phyloP scores from a whole-genome alignment of 768 basidiomycete species.

The Pisolithus marmoratus region DNA sequence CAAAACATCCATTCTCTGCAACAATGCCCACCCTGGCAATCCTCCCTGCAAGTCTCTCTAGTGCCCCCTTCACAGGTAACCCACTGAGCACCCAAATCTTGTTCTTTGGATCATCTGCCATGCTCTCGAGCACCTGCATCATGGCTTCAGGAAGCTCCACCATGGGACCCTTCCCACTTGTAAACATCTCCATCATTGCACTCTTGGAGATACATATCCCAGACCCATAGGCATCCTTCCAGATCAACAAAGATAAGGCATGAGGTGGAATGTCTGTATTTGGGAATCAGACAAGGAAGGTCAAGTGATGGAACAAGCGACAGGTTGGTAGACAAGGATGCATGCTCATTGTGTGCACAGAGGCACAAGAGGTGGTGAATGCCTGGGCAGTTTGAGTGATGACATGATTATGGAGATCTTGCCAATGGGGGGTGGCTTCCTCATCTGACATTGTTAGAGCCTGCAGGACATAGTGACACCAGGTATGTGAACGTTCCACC shows the following conservation, averaged over 20 bases:
- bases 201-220: slow-evolving; percentile 44
- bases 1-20: slow-evolving; percentile 87
- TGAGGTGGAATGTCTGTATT: slow-evolving; percentile 59
- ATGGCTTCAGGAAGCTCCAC: slow-evolving; percentile 31
- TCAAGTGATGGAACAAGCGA: slow-evolving; percentile 37
- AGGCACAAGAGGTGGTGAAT: slow-evolving; percentile 69
- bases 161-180: slow-evolving; percentile 4
- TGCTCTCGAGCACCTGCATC: slow-evolving; percentile 46
- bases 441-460: slow-evolving; percentile 75
- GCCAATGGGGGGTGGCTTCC: slow-evolving; percentile 72
- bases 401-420: slow-evolving; percentile 83
- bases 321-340: slow-evolving; percentile 20
- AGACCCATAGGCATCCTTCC: slow-evolving; percentile 76
- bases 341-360: slow-evolving; percentile 65
- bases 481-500: neutral
- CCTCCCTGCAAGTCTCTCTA: slow-evolving; percentile 38
- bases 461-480: slow-evolving; percentile 13
- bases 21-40: slow-evolving; percentile 25
- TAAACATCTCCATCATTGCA: neutral
- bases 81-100: slow-evolving; percentile 53
- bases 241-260: slow-evolving; percentile 72
- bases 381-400: slow-evolving; percentile 77
- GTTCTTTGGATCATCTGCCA: slow-evolving; percentile 61
- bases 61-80: slow-evolving; percentile 18
- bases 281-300: slow-evolving; percentile 49